These are phyloP conservation scores for Solanum chmielewskii DNA, from an alignment of 257 asterid species.

Conservation along the genomic window DNA sequence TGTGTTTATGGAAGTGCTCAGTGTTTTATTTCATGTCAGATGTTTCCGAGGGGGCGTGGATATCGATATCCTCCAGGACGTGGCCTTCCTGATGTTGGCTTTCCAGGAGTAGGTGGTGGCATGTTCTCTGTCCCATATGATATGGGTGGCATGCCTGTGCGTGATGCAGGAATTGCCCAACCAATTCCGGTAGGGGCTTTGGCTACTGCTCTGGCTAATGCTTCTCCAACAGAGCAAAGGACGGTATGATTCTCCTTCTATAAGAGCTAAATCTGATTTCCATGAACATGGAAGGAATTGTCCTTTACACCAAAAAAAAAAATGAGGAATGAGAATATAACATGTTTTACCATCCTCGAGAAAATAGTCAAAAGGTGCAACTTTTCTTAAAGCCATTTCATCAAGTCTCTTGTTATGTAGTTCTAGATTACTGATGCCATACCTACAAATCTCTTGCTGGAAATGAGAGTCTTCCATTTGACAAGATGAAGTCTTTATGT, in stretches of 20 bases:
- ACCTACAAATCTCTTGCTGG: background rate
- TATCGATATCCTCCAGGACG: conserved; percentile 78
- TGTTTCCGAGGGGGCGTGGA: conserved; percentile 84
- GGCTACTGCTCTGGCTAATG: conserved; percentile 92
- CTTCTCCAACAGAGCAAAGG: conserved; percentile 80
- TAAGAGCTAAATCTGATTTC: background rate
- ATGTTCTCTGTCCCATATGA: conserved; percentile 77
- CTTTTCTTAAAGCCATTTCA: background rate
- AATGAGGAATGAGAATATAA: background rate
- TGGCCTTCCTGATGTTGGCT: conserved; percentile 50
- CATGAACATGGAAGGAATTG: background rate
- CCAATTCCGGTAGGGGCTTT: conserved; percentile 75
- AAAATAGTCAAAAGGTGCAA: too few relatives aligned
- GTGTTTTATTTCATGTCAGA: conserved; percentile 22
- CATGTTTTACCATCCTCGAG: too few relatives aligned
- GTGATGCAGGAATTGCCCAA: conserved; percentile 56
- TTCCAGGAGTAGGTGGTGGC: conserved; percentile 62
- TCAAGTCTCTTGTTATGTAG: background rate
- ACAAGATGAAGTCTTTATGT: background rate
- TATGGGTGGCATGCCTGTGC: conserved; percentile 75
- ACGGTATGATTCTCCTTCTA: conserved; percentile 40
- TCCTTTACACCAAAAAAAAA: background rate
- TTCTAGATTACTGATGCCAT: background rate
- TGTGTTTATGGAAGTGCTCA: background rate
- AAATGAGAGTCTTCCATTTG: background rate